A percentile compares a stretch with the other conserved stretches of the same genome.
Evolutionary conservation across 2,329 filamentous ascomycete genomes (phyloP).

Genomic region (Fusarium dlaminii): DNA sequence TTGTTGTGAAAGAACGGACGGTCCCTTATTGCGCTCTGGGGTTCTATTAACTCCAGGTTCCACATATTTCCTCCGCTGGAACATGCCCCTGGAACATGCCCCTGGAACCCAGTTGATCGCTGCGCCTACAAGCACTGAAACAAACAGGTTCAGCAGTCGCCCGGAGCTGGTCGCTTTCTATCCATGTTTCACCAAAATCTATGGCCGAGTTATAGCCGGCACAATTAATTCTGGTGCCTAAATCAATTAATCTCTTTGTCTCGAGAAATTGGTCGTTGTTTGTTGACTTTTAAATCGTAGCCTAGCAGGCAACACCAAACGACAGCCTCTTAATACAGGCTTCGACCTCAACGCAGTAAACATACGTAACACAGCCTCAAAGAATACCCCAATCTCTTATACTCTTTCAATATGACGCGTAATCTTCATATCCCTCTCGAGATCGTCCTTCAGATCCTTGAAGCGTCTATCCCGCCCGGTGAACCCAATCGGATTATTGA

Average conservation of each 20-base stretch:
- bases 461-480: conserved; percentile 5
- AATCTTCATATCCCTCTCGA: conserved; percentile 17
- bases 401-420: not conserved
- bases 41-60: not conserved
- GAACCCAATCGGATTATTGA: conserved; percentile 8
- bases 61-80: no score
- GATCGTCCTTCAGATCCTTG: conserved; percentile 21
- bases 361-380: not conserved
- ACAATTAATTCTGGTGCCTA: conserved; percentile 5
- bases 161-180: not conserved
- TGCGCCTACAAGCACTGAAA: not conserved
- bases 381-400: not conserved
- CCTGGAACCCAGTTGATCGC: no score
- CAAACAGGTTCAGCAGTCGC: not conserved
- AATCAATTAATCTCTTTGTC: not conserved
- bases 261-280: no score
- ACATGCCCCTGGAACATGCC: no score
- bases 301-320: conserved; percentile 17
- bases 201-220: not conserved
- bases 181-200: not conserved
- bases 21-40: not conserved
- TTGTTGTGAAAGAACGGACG: not conserved
- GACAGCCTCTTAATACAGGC: not conserved
- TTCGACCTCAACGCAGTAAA: not conserved
- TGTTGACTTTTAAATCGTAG: not conserved